A percentile compares a stretch with the other conserved stretches of the same genome.
Conservation (phyloP, 2,329 filamentous ascomycete genomes). For the Bipolaris cookei region DNA sequence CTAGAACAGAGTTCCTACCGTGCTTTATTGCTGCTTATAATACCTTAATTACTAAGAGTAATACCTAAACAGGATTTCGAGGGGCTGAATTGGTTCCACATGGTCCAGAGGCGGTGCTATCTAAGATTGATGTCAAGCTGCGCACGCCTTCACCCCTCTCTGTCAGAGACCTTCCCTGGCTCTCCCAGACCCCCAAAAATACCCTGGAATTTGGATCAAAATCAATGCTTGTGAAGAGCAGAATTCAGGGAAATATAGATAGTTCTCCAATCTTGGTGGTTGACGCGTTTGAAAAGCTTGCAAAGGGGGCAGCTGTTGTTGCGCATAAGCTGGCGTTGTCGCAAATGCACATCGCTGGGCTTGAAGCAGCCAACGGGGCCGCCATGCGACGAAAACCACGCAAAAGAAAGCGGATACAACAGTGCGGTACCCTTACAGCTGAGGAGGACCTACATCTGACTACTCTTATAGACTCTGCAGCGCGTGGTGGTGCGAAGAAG, state of each 20-base stretch:
- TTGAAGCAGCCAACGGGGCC: slow-evolving; percentile 9
- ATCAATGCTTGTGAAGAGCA: slow-evolving; percentile 11
- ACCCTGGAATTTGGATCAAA: slow-evolving; percentile 2
- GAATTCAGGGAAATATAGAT: too few relatives aligned
- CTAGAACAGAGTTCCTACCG: slow-evolving; percentile 20
- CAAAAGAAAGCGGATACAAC: slow-evolving; percentile 12
- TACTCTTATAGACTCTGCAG: slow-evolving; percentile 17
- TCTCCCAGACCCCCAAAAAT: slow-evolving; percentile 21
- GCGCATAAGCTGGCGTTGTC: too few relatives aligned
- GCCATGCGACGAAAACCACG: slow-evolving; percentile 1
- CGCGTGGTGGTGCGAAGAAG: slow-evolving; percentile 17
- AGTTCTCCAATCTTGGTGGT: neutral
- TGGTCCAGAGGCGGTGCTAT: slow-evolving; percentile 40
- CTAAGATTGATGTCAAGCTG: slow-evolving; percentile 38
- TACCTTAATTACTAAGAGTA: slow-evolving; percentile 33
- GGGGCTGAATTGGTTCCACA: slow-evolving; percentile 44
- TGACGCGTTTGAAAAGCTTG: neutral
- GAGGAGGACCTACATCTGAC: slow-evolving; percentile 5
- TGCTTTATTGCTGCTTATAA: slow-evolving; percentile 35
- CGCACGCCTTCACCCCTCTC: slow-evolving; percentile 16
- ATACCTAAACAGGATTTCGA: slow-evolving; percentile 39
- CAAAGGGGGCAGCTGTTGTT: too few relatives aligned
- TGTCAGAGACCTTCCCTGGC: slow-evolving; percentile 6
- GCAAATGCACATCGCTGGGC: neutral
- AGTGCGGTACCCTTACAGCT: slow-evolving; percentile 2